Evolutionary conservation across 192 early-diverging fungal species (phyloP), one percentile per base, ranked within the genome.

Genomic region (Entomortierella parvispora): DNA sequence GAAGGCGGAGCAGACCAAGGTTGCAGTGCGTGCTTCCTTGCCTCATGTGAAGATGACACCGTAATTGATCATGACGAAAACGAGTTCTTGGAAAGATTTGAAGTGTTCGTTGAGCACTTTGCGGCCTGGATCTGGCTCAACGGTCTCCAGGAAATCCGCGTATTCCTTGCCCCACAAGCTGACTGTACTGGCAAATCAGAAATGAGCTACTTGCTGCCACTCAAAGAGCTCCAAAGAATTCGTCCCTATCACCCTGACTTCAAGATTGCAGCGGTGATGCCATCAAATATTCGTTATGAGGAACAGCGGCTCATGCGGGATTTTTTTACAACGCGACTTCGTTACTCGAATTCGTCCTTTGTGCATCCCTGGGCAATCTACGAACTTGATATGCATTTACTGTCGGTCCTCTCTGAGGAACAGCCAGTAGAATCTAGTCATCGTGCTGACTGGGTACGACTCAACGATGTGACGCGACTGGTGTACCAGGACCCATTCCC

Each of bases 101-200:
- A 76, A 37, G 33, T 61, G 8, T 76, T 76, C 62, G 72, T 76
- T 5, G 65, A 76, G 37, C 64, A 76, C 37, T 68, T 76, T 23
- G 72, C 68, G 22, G 59, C 58, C 0, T 76, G 72, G 72, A 40
- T 76, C 17, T 76, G 72, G 72, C 58, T 58, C 4, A 65, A 18
- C 23, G 72, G 72, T 18, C 26, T 76, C 4, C 72, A 67, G 33
- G 72, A 67, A 28, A 57, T 76, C 15, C 58, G 71, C 2, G 61
- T 74, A n/a, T 74, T 61, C 64, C 32, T 34, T 25, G 71, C 58
- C 14, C 71, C 71, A 29, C 62, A 31, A 12, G 43, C 58, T 1
- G 33, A 49, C 23, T 2, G 18, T 17, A 20, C 10, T 2, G 20
- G 17, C 18, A 20, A 33, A 12, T 9, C 40, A 15, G 45, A 58